These are phyloP conservation scores for Cercophora sp. DNA, from an alignment of 495 filamentous ascomycete genomes.

Conservation along the genomic window DNA sequence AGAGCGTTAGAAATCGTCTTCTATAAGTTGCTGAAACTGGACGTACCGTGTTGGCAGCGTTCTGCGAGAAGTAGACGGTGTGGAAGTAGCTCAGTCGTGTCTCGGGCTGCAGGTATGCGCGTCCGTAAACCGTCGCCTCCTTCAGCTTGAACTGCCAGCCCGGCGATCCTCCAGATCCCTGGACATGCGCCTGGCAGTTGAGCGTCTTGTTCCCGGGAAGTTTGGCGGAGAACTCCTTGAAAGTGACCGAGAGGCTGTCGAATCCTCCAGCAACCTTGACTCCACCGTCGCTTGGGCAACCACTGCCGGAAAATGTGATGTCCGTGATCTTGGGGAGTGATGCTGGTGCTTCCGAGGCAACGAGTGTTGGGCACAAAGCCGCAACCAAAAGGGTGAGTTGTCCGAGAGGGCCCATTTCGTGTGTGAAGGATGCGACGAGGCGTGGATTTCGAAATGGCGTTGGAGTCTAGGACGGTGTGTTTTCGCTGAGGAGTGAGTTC, in stretches of 20 bases:
- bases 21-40: too few species aligned
- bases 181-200: conserved; percentile 41
- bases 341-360: conserved; percentile 9
- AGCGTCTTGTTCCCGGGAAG: conserved; percentile 28
- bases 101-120: conserved; percentile 31
- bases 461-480: background rate
- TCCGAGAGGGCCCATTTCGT: conserved; percentile 28
- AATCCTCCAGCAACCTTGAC: conserved; percentile 32
- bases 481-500: background rate
- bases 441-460: too few species aligned
- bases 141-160: conserved; percentile 43
- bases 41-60: conserved; percentile 35
- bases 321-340: conserved; percentile 25
- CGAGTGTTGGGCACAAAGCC: conserved; percentile 18
- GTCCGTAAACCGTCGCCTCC: conserved; percentile 32
- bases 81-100: conserved; percentile 33
- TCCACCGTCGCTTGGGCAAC: conserved; percentile 30
- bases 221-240: conserved; percentile 31
- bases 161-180: conserved; percentile 26
- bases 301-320: conserved; percentile 37
- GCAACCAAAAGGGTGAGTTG: conserved; percentile 22
- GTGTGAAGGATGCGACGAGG: too few species aligned
- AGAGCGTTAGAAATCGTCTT: too few species aligned
- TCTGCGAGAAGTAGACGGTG: conserved; percentile 40
- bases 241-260: conserved; percentile 31